phyloP scores from a whole-genome alignment of 2,329 filamentous ascomycete genomes.

The Lachnellula willkommii region DNA sequence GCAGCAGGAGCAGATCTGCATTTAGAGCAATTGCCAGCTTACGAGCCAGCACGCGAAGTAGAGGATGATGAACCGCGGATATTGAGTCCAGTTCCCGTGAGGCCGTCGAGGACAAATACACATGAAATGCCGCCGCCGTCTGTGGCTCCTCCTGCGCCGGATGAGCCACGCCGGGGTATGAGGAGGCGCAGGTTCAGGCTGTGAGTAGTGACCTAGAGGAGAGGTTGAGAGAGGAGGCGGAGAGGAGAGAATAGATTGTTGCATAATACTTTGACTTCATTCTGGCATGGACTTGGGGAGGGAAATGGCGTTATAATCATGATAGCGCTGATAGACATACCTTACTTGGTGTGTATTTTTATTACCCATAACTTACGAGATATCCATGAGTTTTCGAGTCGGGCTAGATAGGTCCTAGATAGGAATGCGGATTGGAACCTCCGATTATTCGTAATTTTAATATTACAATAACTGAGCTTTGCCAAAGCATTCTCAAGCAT shows the following conservation, averaged over 20 bases:
- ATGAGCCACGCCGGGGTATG: slow-evolving; percentile 84
- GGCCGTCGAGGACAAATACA: slow-evolving; percentile 8
- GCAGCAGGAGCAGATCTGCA: slow-evolving; percentile 57
- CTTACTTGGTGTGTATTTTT: background rate
- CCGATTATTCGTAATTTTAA: no score
- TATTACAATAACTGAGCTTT: no score
- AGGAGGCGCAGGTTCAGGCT: slow-evolving; percentile 77
- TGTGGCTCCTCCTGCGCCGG: slow-evolving; percentile 37
- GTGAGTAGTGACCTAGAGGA: slow-evolving; percentile 56
- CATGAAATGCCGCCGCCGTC: slow-evolving; percentile 20
- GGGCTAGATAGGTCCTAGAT: no score
- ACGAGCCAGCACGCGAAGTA: slow-evolving; percentile 53
- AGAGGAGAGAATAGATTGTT: slow-evolving; percentile 35
- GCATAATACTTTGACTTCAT: background rate
- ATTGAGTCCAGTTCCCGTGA: slow-evolving; percentile 18
- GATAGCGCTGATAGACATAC: background rate
- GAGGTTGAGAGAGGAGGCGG: slow-evolving; percentile 66
- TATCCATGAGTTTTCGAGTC: no score
- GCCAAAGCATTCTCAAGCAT: background rate
- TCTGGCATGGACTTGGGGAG: slow-evolving; percentile 1
- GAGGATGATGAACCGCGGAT: slow-evolving; percentile 19
- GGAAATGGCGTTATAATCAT: slow-evolving; percentile 4
- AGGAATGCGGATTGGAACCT: no score
- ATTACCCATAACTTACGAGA: background rate
- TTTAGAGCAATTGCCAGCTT: slow-evolving; percentile 82